Evolutionary conservation across 208 protist species (phyloP), one percentile per base, ranked within the genome.

Genomic region (Trypanosoma caninum): DNA sequence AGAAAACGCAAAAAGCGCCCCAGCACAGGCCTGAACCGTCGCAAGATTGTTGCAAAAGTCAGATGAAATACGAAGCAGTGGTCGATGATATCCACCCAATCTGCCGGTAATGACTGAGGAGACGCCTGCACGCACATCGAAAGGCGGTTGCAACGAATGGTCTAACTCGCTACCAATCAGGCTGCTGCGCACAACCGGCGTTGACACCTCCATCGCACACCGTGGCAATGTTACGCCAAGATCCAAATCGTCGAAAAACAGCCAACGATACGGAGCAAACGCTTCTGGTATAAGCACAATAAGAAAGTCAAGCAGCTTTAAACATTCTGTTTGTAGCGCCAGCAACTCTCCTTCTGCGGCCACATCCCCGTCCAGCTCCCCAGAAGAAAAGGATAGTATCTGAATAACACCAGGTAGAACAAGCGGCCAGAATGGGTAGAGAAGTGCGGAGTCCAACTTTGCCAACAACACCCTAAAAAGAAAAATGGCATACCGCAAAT

Each of bases 401-500:
- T 58, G 57, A 16, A 76, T 2, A 2, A 84, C 51, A 56, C 80
- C 76, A 23, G 78, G 74, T 33, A 83, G 57, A 22, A 84, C 57
- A 27, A 78, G 28, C 8, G 83, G 76, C 83, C 79, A 86, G 52
- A 82, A 73, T 23, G 60, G 63, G 40, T 69, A 63, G 37, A 80
- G 62, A 34, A 75, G 52, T 30, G 47, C 56, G 28, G 69, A 53
- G 40, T 72, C 63, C 22, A 73, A 47, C 23, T 69, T 72, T 40
- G 72, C 54, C 34, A 91, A 47, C n/a, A 91, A 40, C 2, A 83
- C 78, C 33, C 84, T 78, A 37, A 88, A 87, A 14, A 88, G 57
- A 35, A 86, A 67, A 14, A 88, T 50, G 13, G 74, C 62, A 3
- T 77, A 57, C 2, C 73, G 68, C 56, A 77, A 51, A 16, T 31